Evolutionary conservation across 2,329 filamentous ascomycete genomes (phyloP), one percentile per base, ranked within the genome.

Genomic region (Arthroderma sp.): DNA sequence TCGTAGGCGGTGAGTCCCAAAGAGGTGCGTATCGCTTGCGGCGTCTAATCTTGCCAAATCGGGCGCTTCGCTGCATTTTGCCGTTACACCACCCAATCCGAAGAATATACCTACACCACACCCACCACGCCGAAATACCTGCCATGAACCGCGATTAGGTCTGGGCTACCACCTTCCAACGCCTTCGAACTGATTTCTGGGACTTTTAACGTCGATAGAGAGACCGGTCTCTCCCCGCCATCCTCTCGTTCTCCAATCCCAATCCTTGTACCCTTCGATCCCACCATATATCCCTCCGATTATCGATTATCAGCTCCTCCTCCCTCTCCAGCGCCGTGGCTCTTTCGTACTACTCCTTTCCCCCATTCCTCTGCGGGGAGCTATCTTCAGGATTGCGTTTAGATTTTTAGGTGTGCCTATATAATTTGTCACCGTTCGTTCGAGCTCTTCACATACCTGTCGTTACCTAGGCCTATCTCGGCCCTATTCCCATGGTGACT

Each of bases 11-110:
- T 48, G 38, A 49, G 40, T 33, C 47, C 47, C 40, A 42, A 45
- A 47, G 15, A 40, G 41, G 40, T 28, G 29, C 29, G 9, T 29
- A 36, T 50, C 49, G 49, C 49, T 50, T 50, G 42, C 39, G 36
- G 49, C 49, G 49, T 33, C 47, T 50, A 50, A 45, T 43, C 38
- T 42, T 48, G 31, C 49, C 42, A 36, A 30, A 44, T 49, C 44
- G 47, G 47, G 49, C 36, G 31, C 42, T 29, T 47, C 42, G 11
- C 38, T 41, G 49, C 45, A 49, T 39, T 51, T 47, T 51, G 47
- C 47, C 49, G 47, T 49, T 43, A 37, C 39, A 30, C 44, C 48
- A 30, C 44, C 47, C 48, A 47, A 50, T 50, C 36, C 37, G 4
- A 29, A 15, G 11, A 7, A 32, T 37, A 38, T 8, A 37, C 31